Percentiles rank a stretch among this genome's conserved stretches.
Conservation (phyloP, 805 yeast species). For the Starmera quercuum region DNA sequence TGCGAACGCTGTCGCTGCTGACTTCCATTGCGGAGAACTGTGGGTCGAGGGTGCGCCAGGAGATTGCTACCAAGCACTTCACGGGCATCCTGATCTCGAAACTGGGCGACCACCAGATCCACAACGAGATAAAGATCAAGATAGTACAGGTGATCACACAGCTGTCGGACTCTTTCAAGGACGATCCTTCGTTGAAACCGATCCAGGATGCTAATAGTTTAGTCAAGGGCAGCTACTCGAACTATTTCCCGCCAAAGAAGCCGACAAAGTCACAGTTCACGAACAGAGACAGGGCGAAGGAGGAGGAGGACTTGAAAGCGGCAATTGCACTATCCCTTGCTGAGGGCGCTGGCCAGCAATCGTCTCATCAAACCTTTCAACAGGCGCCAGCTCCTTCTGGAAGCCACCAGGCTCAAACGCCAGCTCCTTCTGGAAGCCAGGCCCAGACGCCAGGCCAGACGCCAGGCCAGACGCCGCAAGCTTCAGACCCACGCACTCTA, state of each 20-base stretch:
- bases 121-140: constrained; percentile 56
- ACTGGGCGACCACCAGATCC: constrained; percentile 47
- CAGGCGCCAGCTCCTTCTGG: neutral
- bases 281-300: constrained; percentile 39
- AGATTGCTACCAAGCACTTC: constrained; percentile 51
- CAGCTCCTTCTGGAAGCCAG: constrained; percentile 1
- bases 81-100: constrained; percentile 40
- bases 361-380: constrained; percentile 1
- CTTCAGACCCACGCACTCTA: constrained; percentile 8
- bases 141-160: constrained; percentile 64
- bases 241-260: constrained; percentile 38
- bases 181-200: constrained; percentile 70
- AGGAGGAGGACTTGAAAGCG: constrained; percentile 73
- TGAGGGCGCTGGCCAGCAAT: constrained; percentile 12
- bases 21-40: constrained; percentile 69
- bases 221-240: constrained; percentile 36
- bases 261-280: constrained; percentile 50
- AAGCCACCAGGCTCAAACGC: constrained; percentile 4
- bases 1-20: constrained; percentile 47
- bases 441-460: constrained; percentile 13
- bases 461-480: constrained; percentile 7
- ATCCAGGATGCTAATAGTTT: constrained; percentile 54
- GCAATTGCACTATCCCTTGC: constrained; percentile 65
- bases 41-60: constrained; percentile 59
- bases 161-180: constrained; percentile 52